These are phyloP conservation scores for Akanthomyces dipterigenus DNA, from an alignment of 2,329 filamentous ascomycete genomes.

Conservation along the genomic window DNA sequence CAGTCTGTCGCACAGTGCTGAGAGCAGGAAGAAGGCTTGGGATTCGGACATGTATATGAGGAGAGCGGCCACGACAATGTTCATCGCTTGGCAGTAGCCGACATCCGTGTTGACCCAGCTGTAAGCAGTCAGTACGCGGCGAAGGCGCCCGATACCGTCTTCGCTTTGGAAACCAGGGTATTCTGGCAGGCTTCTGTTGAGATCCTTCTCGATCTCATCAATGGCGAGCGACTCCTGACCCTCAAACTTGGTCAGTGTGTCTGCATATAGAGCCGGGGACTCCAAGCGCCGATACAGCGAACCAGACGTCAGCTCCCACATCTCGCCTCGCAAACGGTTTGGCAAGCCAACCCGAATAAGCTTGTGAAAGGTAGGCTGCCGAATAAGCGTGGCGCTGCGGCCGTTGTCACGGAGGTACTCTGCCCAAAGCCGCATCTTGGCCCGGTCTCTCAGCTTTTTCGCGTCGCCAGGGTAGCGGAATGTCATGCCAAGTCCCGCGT, in stretches of 20 bases:
- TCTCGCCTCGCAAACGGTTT: conserved; percentile 85
- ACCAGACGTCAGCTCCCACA: conserved; percentile 92
- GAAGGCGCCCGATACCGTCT: conserved; percentile 83
- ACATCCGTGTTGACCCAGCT: conserved; percentile 96
- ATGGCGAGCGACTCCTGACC: conserved; percentile 90
- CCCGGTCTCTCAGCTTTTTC: conserved; percentile 85
- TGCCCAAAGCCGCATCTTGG: conserved; percentile 96
- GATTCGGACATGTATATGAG: conserved; percentile 97
- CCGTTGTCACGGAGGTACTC: conserved; percentile 96
- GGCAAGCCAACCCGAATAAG: conserved; percentile 91
- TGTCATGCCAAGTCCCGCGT: conserved; percentile 84
- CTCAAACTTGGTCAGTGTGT: conserved; percentile 76
- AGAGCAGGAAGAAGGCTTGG: conserved; percentile 92
- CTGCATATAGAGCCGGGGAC: conserved; percentile 73
- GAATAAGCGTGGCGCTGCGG: conserved; percentile 82
- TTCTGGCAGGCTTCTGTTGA: conserved; percentile 92
- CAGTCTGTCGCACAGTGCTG: conserved; percentile 83
- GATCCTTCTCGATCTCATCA: conserved; percentile 97
- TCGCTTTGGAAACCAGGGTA: conserved; percentile 97
- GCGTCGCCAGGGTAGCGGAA: conserved; percentile 94
- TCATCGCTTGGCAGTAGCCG: conserved; percentile 99
- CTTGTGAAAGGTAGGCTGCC: conserved; percentile 96
- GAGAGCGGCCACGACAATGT: conserved; percentile 95
- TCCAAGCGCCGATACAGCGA: conserved; percentile 84
- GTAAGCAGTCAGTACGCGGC: conserved; percentile 90